Evolutionary conservation across 2,329 filamentous ascomycete species (phyloP).

Genomic region (Aspergillus fructus): DNA sequence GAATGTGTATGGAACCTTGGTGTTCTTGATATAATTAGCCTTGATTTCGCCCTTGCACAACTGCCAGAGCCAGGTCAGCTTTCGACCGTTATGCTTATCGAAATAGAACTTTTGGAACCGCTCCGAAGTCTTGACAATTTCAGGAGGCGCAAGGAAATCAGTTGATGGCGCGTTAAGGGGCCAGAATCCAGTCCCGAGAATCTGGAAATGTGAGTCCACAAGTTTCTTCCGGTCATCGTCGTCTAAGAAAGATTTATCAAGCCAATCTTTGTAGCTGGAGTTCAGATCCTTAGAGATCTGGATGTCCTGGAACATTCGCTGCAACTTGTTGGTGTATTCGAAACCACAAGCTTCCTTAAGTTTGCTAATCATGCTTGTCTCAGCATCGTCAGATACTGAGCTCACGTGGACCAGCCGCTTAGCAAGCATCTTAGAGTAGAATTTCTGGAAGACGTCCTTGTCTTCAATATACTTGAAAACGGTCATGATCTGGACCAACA

Average conservation of each 20-base stretch:
- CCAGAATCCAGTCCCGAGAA: conserved; percentile 97
- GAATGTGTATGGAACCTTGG: conserved; percentile 92
- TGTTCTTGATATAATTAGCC: conserved; percentile 84
- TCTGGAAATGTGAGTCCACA: conserved; percentile 84
- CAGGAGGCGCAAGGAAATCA: conserved; percentile 80
- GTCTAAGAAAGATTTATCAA: conserved; percentile 62
- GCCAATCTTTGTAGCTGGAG: conserved; percentile 77
- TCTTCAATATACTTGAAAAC: conserved; percentile 99
- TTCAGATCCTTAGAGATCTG: conserved; percentile 99
- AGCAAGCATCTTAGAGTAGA: conserved; percentile 95
- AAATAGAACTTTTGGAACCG: conserved; percentile 90
- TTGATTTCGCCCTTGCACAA: conserved; percentile 96
- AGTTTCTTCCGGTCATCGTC: conserved; percentile 65
- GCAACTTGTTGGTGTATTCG: conserved; percentile 98
- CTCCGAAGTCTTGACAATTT: conserved; percentile 84
- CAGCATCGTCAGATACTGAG: conserved; percentile 93
- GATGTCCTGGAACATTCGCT: conserved; percentile 99
- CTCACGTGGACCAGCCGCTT: conserved; percentile 92
- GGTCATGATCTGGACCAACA: conserved; percentile 92
- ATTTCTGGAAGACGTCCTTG: conserved; percentile 99
- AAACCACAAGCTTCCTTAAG: conserved; percentile 98
- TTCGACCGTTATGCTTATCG: conserved; percentile 93
- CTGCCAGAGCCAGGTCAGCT: conserved; percentile 97
- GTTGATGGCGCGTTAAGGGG: conserved; percentile 84
- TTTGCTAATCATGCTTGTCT: conserved; percentile 99